These are phyloP conservation scores for Verbena officinalis DNA, from an alignment of 257 asterid genomes.

Conservation along the genomic window DNA sequence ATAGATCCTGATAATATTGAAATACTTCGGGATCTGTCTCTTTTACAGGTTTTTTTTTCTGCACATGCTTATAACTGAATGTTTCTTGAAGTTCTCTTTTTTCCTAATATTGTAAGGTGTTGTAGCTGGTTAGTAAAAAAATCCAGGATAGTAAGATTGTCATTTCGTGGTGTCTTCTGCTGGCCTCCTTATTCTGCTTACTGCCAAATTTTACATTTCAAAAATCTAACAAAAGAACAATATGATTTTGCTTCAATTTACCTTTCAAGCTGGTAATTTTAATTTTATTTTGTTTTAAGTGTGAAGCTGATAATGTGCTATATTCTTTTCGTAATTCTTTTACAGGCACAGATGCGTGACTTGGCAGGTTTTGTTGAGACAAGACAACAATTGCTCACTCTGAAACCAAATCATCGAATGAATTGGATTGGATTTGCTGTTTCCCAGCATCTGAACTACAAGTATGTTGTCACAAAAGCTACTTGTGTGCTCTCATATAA, in stretches of 20 bases:
- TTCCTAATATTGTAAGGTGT: no score
- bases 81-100: no score
- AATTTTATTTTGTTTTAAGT: no score
- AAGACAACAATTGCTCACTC: conserved; percentile 88
- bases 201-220: conserved; percentile 1
- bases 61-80: conserved; percentile 8
- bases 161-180: not conserved
- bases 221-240: conserved; percentile 7
- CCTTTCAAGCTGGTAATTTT: no score
- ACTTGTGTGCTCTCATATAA: conserved; percentile 10
- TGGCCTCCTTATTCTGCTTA: no score
- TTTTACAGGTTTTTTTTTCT: conserved; percentile 69
- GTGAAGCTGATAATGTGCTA: conserved; percentile 25
- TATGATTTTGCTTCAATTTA: not conserved
- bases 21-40: conserved; percentile 95
- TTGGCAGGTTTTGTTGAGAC: conserved; percentile 97
- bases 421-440: conserved; percentile 99
- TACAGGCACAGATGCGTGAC: conserved; percentile 99
- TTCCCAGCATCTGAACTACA: conserved; percentile 86
- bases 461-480: conserved; percentile 45
- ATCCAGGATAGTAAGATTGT: not conserved
- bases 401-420: conserved; percentile 98
- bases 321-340: conserved; percentile 30
- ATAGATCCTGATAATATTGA: conserved; percentile 98
- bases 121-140: not conserved